Conservation (phyloP, 257 asterid species). For the Nicotiana tabacum region DNA sequence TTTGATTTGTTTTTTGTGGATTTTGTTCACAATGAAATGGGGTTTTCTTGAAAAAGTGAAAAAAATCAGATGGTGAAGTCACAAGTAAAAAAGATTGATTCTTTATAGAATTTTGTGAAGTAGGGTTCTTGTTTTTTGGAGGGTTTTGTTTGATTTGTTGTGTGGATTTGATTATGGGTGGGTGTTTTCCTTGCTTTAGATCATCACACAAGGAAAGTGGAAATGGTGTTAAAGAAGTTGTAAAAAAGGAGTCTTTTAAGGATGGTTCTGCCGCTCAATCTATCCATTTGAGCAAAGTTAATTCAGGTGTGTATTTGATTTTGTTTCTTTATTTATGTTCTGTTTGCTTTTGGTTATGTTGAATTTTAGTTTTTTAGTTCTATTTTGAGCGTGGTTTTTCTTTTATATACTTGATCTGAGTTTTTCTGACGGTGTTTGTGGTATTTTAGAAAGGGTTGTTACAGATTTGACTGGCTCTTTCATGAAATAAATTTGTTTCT, state of each 20-base stretch:
- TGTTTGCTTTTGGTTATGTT: constrained; percentile 15
- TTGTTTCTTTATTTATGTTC: neutral
- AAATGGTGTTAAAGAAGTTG: constrained; percentile 52
- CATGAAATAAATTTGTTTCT: neutral
- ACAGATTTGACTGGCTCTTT: neutral
- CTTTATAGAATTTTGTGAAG: constrained; percentile 27
- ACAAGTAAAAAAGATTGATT: constrained; percentile 8
- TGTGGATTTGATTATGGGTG: constrained; percentile 56
- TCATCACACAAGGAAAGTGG: constrained; percentile 56
- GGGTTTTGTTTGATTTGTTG: constrained; percentile 33
- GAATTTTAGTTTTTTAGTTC: neutral
- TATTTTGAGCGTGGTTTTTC: neutral
- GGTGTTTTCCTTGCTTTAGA: constrained; percentile 87
- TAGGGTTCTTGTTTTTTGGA: constrained; percentile 31
- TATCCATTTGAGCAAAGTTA: constrained; percentile 49
- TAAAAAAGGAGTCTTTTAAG: constrained; percentile 61
- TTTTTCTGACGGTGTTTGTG: neutral
- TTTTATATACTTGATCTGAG: constrained; percentile 8
- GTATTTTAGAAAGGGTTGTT: neutral
- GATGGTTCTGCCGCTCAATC: constrained; percentile 56
- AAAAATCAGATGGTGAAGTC: constrained; percentile 18
- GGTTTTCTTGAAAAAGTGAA: constrained; percentile 30
- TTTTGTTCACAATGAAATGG: constrained; percentile 42
- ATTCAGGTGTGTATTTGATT: constrained; percentile 48
- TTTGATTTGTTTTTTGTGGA: constrained; percentile 31